phyloP scores from a whole-genome alignment of 202 grass and related monocot species.

The Bolboschoenoplectus hybrid region DNA sequence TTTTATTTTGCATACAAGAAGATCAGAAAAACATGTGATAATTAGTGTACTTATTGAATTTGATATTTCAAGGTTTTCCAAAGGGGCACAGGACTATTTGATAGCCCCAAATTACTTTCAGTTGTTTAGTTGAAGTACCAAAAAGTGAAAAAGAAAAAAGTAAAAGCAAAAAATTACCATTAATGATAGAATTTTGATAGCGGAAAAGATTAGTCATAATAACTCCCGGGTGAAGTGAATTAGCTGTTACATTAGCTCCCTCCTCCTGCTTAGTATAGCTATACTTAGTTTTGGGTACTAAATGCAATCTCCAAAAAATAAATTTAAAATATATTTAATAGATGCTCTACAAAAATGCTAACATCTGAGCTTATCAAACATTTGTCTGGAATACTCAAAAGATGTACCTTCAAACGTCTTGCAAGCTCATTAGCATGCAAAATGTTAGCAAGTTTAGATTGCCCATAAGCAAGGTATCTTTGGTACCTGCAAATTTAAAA shows the following conservation, averaged over 20 bases:
- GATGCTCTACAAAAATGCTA: not conserved
- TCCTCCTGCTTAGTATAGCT: constrained; percentile 47
- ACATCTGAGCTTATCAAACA: not conserved
- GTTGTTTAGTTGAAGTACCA: not conserved
- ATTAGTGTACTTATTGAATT: not conserved
- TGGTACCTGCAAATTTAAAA: constrained; percentile 52
- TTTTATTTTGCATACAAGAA: not conserved
- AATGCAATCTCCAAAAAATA: constrained; percentile 33
- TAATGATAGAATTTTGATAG: constrained; percentile 47
- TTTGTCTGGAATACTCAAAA: not conserved
- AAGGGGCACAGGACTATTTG: not conserved
- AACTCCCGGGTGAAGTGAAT: constrained; percentile 73
- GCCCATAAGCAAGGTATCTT: constrained; percentile 56
- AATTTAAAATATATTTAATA: constrained; percentile 2
- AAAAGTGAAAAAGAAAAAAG: not conserved
- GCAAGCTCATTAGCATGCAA: constrained; percentile 67
- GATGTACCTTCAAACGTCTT: constrained; percentile 54
- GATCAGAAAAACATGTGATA: not conserved
- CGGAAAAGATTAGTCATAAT: constrained; percentile 67
- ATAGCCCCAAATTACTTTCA: not conserved
- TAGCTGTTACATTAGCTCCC: constrained; percentile 62
- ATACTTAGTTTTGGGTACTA: constrained; percentile 24
- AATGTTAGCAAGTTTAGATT: constrained; percentile 90
- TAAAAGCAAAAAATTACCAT: constrained; percentile 45
- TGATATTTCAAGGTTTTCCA: not conserved